Percentiles rank a stretch among this genome's conserved stretches.
Evolutionary conservation across 2,329 filamentous ascomycete genomes (phyloP).

Genomic region (Fusarium nisikadoi): DNA sequence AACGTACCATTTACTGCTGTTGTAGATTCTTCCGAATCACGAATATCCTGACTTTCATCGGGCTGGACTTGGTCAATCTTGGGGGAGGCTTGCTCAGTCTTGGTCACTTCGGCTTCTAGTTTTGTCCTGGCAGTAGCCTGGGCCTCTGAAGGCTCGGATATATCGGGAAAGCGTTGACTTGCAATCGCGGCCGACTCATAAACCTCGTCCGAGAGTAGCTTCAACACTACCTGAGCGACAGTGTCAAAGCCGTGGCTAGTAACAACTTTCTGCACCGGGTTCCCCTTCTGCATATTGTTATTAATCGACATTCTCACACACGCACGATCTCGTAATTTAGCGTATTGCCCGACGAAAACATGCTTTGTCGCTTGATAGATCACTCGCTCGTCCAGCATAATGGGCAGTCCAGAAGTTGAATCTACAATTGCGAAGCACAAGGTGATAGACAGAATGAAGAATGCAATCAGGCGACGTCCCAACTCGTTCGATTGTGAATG

Average conservation of each 20-base stretch:
- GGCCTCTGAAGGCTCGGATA: accelerated
- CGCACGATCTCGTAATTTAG: not conserved
- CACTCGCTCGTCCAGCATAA: accelerated
- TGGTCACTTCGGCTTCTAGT: not conserved
- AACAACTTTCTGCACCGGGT: not conserved
- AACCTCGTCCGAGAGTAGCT: not conserved
- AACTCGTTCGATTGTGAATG: no score
- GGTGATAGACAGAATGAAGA: accelerated
- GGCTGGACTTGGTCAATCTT: not conserved
- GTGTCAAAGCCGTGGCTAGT: not conserved
- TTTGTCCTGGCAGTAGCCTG: accelerated
- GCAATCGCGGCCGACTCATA: not conserved
- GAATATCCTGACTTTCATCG: no score
- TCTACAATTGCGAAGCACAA: accelerated
- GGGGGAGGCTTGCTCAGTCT: not conserved
- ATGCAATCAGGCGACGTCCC: no score
- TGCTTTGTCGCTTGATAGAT: not conserved
- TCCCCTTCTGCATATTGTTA: not conserved
- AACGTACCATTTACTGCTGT: not conserved
- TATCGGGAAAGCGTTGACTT: not conserved
- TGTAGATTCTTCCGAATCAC: no score
- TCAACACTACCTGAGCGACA: accelerated
- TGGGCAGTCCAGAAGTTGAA: accelerated
- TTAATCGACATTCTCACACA: accelerated
- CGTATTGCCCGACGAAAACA: not conserved